phyloP scores from a whole-genome alignment of 148 eudicot species.

The Vaccinium myrtillus region DNA sequence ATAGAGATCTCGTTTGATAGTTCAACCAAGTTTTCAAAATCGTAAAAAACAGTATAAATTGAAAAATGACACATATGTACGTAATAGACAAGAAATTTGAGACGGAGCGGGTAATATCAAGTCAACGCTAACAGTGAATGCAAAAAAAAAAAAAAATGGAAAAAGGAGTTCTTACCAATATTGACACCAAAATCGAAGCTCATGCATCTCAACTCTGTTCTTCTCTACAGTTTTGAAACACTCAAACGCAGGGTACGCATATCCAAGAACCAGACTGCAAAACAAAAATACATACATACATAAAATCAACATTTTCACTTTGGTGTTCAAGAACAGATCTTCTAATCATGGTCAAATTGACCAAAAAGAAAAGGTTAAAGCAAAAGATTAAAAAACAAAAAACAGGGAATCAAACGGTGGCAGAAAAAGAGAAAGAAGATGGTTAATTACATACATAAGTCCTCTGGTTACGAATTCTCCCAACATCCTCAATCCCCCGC shows the following conservation, averaged over 20 bases:
- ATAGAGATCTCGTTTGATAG: no score
- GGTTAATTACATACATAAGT: conserved; percentile 55
- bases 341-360: neutral
- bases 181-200: conserved; percentile 98
- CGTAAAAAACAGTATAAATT: no score
- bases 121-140: neutral
- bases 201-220: conserved; percentile 64
- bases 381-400: neutral
- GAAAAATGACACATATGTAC: no score
- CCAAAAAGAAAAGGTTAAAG: neutral
- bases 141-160: no score
- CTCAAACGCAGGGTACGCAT: conserved; percentile 89
- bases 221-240: conserved; percentile 85
- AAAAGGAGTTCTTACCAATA: conserved; percentile 57
- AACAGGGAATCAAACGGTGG: neutral
- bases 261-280: conserved; percentile 74
- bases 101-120: neutral
- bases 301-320: no score
- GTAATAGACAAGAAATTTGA: no score
- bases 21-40: no score
- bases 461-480: conserved; percentile 64
- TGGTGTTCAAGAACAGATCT: neutral
- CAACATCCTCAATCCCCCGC: conserved; percentile 48
- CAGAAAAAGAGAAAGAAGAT: neutral
- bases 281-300: neutral